Conservation (phyloP, 2,329 filamentous ascomycete species). For the Neoscytalidium dimidiatum region DNA sequence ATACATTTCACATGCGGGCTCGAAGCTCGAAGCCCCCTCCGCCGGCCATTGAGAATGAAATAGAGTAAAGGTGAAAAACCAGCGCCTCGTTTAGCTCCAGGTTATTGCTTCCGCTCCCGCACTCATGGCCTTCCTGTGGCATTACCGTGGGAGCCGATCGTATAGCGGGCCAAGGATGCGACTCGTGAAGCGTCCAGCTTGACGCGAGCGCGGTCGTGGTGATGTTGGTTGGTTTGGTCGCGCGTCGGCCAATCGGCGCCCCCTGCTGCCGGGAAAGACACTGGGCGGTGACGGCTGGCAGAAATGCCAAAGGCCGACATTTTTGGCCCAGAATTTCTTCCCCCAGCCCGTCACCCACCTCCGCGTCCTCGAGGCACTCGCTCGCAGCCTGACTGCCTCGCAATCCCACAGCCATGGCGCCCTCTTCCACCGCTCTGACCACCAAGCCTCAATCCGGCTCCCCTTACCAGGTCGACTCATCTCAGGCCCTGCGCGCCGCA, state of each 20-base stretch:
- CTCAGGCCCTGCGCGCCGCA: slow-evolving; percentile 60
- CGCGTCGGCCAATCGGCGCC: neutral
- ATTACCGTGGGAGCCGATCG: neutral
- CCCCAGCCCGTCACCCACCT: neutral
- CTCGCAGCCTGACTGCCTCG: neutral
- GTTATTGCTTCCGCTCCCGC: no score
- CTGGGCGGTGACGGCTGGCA: neutral
- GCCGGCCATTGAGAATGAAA: no score
- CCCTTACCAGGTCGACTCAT: slow-evolving; percentile 47
- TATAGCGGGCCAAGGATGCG: neutral
- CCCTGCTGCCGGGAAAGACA: neutral
- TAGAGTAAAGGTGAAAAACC: no score
- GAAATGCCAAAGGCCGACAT: neutral
- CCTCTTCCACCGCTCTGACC: slow-evolving; percentile 36
- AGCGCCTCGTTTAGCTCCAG: no score
- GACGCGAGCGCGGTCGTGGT: neutral
- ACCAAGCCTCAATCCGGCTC: slow-evolving; percentile 38
- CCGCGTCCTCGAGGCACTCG: neutral
- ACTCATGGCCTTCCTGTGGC: neutral
- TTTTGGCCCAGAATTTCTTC: slow-evolving; percentile 16
- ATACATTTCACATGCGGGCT: neutral
- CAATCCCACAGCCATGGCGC: slow-evolving; percentile 25
- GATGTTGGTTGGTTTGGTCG: neutral
- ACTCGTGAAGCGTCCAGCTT: neutral
- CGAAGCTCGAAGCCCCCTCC: neutral